Conservation (phyloP, 2,329 filamentous ascomycete genomes). For the Amauroascus verrucosus region DNA sequence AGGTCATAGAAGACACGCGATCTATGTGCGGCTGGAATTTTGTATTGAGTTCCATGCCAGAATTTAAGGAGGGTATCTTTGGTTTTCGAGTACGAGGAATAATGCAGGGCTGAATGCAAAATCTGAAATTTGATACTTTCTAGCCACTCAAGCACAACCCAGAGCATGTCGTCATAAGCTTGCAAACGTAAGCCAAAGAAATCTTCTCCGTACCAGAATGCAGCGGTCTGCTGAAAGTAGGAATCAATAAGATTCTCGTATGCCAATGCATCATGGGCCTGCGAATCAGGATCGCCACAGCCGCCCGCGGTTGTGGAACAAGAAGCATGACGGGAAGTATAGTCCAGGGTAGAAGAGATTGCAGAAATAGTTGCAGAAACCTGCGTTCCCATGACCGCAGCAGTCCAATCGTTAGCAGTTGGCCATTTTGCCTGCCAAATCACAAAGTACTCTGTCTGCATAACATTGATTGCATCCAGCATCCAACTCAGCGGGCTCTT, state of each 20-base stretch:
- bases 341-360: constrained; percentile 48
- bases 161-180: constrained; percentile 89
- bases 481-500: constrained; percentile 33
- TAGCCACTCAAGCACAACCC: constrained; percentile 88
- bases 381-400: constrained; percentile 71
- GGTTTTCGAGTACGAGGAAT: constrained; percentile 26
- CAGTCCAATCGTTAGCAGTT: constrained; percentile 83
- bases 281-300: constrained; percentile 2
- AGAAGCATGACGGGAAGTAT: constrained; percentile 28
- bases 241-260: constrained; percentile 71
- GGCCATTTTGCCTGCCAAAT: constrained; percentile 75
- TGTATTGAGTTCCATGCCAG: constrained; percentile 72
- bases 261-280: constrained; percentile 34
- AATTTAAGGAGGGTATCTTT: constrained; percentile 19
- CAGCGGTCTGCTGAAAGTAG: constrained; percentile 66
- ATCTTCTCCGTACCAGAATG: constrained; percentile 82
- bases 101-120: constrained; percentile 56
- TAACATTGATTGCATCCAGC: constrained; percentile 56
- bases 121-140: constrained; percentile 68
- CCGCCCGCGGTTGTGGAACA: constrained; percentile 19
- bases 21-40: constrained; percentile 67
- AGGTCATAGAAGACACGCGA: constrained; percentile 78
- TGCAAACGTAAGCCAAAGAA: constrained; percentile 61
- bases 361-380: constrained; percentile 62
- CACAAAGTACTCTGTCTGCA: constrained; percentile 71